phyloP scores from a whole-genome alignment of 2,329 filamentous ascomycete genomes.

The Colletotrichum salicis region DNA sequence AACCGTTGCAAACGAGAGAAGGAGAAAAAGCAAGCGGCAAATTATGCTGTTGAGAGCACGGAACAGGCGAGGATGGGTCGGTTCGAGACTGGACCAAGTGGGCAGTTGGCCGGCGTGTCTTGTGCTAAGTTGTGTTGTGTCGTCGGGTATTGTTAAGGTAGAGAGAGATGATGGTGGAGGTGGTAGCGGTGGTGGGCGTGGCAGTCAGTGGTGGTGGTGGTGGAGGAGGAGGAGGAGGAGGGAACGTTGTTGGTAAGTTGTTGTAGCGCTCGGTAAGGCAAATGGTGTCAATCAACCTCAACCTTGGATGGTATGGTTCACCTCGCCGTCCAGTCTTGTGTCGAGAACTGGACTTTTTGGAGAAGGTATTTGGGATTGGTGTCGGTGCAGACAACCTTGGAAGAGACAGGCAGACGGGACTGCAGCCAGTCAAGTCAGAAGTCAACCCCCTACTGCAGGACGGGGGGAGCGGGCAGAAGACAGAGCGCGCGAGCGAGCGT shows the following conservation, averaged over 20 bases:
- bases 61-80: conserved; percentile 23
- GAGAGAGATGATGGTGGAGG: conserved; percentile 1
- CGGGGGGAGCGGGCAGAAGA: conserved; percentile 25
- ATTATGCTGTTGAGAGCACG: conserved; percentile 28
- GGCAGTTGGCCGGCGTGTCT: conserved; percentile 15
- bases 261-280: conserved; percentile 11
- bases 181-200: conserved; percentile 8
- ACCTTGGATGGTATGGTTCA: not conserved
- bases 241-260: not conserved
- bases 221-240: too few species aligned
- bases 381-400: not conserved
- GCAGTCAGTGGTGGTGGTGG: not conserved
- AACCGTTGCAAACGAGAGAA: conserved; percentile 26
- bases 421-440: conserved; percentile 5
- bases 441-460: conserved; percentile 24
- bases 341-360: conserved; percentile 11
- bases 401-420: not conserved
- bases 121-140: conserved; percentile 23
- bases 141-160: conserved; percentile 8
- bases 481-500: conserved; percentile 18
- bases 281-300: conserved; percentile 5
- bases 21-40: conserved; percentile 20
- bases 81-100: conserved; percentile 24
- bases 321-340: not conserved
- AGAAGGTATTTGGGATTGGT: conserved; percentile 5